phyloP scores from a whole-genome alignment of 371 early-diverging fungal genomes.

The Mortierella sp. region DNA sequence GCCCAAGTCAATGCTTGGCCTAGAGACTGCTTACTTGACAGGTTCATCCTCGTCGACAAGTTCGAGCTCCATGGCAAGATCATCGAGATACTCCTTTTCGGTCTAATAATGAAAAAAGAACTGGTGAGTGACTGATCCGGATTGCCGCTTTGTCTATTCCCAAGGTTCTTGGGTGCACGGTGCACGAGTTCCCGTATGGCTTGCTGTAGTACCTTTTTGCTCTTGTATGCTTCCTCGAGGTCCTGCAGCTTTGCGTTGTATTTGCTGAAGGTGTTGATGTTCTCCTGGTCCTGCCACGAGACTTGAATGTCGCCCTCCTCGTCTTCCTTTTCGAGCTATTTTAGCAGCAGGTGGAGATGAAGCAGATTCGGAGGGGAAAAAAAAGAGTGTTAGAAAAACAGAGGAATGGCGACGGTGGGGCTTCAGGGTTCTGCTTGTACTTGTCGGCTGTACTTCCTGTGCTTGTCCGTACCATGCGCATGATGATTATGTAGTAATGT shows the following conservation, averaged over 20 bases:
- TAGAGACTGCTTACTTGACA: slow-evolving; percentile 60
- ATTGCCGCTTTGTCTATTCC: neutral
- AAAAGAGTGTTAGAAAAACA: neutral
- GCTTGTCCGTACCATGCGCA: slow-evolving; percentile 11
- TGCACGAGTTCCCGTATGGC: no score
- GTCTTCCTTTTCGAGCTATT: slow-evolving; percentile 73
- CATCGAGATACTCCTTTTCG: slow-evolving; percentile 95
- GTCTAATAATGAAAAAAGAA: slow-evolving; percentile 18
- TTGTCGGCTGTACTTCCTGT: neutral
- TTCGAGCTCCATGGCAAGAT: slow-evolving; percentile 91
- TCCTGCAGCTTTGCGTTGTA: slow-evolving; percentile 83
- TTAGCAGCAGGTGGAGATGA: neutral
- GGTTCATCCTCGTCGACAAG: slow-evolving; percentile 93
- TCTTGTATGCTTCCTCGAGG: slow-evolving; percentile 84
- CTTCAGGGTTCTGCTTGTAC: neutral
- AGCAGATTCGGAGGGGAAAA: neutral
- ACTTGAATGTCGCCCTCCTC: slow-evolving; percentile 93
- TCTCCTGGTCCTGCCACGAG: slow-evolving; percentile 94
- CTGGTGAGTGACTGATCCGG: neutral
- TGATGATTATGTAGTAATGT: neutral
- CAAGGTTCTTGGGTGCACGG: no score
- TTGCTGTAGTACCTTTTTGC: slow-evolving; percentile 79
- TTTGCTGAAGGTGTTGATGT: slow-evolving; percentile 94
- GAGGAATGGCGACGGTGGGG: neutral
- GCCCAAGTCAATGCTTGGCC: neutral